Evolutionary conservation across 306 rosid species (phyloP).

Genomic region (Hylodesmum podocarpum): DNA sequence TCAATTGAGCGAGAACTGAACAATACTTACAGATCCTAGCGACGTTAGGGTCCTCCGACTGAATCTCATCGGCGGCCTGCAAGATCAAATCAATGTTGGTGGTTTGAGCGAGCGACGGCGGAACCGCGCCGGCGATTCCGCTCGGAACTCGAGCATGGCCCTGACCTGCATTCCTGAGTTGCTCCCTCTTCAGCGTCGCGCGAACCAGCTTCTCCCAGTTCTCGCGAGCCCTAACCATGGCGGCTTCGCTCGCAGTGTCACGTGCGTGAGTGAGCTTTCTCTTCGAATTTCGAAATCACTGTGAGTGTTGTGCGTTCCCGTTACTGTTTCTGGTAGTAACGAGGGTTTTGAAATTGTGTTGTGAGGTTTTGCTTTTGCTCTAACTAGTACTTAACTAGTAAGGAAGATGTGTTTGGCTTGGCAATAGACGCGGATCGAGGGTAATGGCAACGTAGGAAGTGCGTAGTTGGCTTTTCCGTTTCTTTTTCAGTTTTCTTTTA

Average conservation of each 20-base stretch:
- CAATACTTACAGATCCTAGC: slow-evolving; percentile 73
- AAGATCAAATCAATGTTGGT: slow-evolving; percentile 80
- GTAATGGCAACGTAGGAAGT: neutral
- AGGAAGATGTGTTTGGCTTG: neutral
- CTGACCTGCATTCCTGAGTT: slow-evolving; percentile 63
- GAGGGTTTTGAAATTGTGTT: neutral
- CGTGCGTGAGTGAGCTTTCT: too few relatives aligned
- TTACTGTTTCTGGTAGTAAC: neutral
- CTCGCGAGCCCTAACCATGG: slow-evolving; percentile 71
- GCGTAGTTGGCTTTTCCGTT: neutral
- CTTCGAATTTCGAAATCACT: slow-evolving; percentile 1
- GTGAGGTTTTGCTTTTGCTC: slow-evolving; percentile 17
- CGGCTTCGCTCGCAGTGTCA: slow-evolving; percentile 31
- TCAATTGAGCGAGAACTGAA: neutral
- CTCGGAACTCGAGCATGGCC: slow-evolving; percentile 61
- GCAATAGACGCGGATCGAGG: neutral
- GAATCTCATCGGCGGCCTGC: slow-evolving; percentile 92
- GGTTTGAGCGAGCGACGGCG: slow-evolving; percentile 66
- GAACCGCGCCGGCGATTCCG: slow-evolving; percentile 84
- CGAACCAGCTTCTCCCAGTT: slow-evolving; percentile 90
- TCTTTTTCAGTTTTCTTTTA: neutral
- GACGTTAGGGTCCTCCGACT: slow-evolving; percentile 67
- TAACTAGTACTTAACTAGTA: neutral
- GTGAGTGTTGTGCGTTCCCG: neutral
- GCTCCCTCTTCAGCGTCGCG: slow-evolving; percentile 72